phyloP scores from a whole-genome alignment of 345 rosid genomes.

The Geranium brycei region DNA sequence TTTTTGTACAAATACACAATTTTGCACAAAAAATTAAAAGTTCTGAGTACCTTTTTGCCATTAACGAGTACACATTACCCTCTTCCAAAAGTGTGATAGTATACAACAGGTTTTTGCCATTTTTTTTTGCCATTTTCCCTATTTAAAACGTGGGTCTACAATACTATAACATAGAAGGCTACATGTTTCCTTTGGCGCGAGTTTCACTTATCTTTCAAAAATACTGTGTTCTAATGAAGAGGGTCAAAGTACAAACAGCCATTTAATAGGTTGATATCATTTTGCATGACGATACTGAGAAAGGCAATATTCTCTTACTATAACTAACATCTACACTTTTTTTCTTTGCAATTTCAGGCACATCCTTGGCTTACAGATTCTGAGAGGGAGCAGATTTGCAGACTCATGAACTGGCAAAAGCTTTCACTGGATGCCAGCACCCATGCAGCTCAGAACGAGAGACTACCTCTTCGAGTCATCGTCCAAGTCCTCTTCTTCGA shows the following conservation, averaged over 20 bases:
- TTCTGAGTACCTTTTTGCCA: too few species aligned
- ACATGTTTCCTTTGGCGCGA: not conserved
- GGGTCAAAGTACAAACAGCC: not conserved
- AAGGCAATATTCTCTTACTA: not conserved
- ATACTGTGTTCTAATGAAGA: not conserved
- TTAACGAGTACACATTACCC: too few species aligned
- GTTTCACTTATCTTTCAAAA: not conserved
- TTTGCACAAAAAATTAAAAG: too few species aligned
- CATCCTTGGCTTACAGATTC: constrained; percentile 70
- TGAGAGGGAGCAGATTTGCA: constrained; percentile 65
- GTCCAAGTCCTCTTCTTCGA: constrained; percentile 75
- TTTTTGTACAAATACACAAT: too few species aligned
- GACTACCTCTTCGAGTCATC: constrained; percentile 64
- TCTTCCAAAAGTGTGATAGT: too few species aligned
- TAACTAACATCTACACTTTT: not conserved
- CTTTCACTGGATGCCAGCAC: constrained; percentile 76
- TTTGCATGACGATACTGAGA: not conserved
- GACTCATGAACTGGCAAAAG: constrained; percentile 74
- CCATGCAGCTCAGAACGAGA: constrained; percentile 77
- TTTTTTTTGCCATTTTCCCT: too few species aligned
- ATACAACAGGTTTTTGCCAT: too few species aligned
- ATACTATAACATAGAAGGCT: not conserved
- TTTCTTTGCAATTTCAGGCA: constrained; percentile 28
- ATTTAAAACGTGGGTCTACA: too few species aligned
- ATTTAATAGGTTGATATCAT: not conserved